Percentiles rank a stretch among this genome's conserved stretches.
phyloP scores from a whole-genome alignment of 257 asterid species.

The Solanum gandarillasii region DNA sequence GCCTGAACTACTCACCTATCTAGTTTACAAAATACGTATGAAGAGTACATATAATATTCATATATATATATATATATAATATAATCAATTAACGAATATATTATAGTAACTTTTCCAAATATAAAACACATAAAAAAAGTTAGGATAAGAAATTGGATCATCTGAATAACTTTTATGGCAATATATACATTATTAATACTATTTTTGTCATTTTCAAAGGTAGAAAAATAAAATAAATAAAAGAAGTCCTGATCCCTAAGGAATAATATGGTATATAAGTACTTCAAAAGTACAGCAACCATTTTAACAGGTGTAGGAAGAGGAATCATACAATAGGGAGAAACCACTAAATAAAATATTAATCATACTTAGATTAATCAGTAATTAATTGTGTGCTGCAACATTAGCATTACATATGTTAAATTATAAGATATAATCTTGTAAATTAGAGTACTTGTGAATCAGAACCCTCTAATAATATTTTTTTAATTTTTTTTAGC shows the following conservation, averaged over 20 bases:
- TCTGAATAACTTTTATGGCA: neutral
- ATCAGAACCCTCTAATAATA: neutral
- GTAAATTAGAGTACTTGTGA: neutral
- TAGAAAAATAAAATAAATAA: neutral
- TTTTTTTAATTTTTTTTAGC: neutral
- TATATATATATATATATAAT: too few relatives aligned
- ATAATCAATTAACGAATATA: neutral
- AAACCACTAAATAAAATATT: neutral
- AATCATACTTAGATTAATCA: neutral
- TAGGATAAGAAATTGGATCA: neutral
- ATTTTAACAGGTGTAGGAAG: neutral
- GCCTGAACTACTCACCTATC: neutral
- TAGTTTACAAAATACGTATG: neutral
- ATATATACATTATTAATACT: neutral
- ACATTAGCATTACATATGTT: neutral
- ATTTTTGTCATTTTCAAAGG: neutral
- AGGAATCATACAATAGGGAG: neutral
- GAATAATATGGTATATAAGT: neutral
- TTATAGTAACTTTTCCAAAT: neutral
- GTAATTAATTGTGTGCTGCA: neutral
- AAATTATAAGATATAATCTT: neutral
- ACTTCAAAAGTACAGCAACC: neutral
- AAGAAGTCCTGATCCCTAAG: neutral
- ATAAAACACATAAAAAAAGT: neutral
- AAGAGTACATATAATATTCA: neutral